A percentile compares a stretch with the other conserved stretches of the same genome.
These are phyloP conservation scores for Schizopora paradoxa DNA, from an alignment of 1,284 basidiomycete species.

Conservation along the genomic window DNA sequence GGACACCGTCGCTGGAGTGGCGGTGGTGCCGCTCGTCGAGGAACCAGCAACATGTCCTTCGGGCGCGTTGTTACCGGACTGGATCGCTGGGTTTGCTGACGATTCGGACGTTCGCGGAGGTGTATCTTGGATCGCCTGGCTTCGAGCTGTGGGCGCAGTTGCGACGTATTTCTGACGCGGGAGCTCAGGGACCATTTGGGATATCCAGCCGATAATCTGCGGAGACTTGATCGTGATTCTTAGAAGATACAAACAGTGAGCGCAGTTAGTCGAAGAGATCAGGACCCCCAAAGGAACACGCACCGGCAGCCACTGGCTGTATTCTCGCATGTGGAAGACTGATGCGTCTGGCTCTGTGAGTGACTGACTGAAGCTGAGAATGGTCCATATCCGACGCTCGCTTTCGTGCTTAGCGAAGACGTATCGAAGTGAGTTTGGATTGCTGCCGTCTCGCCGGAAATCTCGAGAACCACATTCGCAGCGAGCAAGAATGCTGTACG, in stretches of 20 bases:
- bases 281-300: too few relatives aligned
- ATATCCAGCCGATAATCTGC: constrained; percentile 7
- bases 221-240: constrained; percentile 6
- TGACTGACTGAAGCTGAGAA: not conserved
- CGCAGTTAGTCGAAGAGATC: too few relatives aligned
- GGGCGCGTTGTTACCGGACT: too few relatives aligned
- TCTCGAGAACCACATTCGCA: constrained; percentile 5
- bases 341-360: not conserved
- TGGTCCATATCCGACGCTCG: not conserved
- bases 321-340: constrained; percentile 1
- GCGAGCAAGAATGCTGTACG: not conserved
- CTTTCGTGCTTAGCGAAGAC: not conserved
- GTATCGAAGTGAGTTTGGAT: constrained; percentile 6
- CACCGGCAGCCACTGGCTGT: constrained; percentile 6
- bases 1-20: too few relatives aligned
- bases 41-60: too few relatives aligned
- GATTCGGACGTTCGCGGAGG: too few relatives aligned
- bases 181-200: constrained; percentile 4
- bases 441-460: constrained; percentile 3
- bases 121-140: too few relatives aligned
- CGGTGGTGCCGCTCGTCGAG: too few relatives aligned
- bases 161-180: too few relatives aligned
- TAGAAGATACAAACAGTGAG: too few relatives aligned
- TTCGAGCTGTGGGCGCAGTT: too few relatives aligned
- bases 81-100: too few relatives aligned